Evolutionary conservation across 441 rosid species (phyloP).

Genomic region (Croton laevigatus): DNA sequence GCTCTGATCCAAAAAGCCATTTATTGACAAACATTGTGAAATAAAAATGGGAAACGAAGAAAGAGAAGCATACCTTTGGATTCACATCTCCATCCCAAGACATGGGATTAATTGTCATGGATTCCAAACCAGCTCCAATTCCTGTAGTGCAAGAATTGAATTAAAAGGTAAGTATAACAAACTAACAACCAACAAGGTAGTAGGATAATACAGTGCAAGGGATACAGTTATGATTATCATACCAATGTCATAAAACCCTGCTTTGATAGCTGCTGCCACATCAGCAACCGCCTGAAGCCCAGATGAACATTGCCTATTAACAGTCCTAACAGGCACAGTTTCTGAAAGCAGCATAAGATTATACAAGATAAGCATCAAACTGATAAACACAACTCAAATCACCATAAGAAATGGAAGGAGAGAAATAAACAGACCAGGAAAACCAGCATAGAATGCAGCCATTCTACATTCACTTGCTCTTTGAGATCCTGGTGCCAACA

Average conservation of each 20-base stretch:
- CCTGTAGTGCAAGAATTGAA: conserved; percentile 37
- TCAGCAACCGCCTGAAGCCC: conserved; percentile 99
- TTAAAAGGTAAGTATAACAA: neutral
- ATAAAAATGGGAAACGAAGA: neutral
- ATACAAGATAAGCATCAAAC: neutral
- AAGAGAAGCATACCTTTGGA: conserved; percentile 59
- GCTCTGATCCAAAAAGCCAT: neutral
- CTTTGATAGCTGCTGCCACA: conserved; percentile 97
- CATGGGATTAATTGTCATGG: conserved; percentile 87
- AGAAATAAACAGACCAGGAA: conserved; percentile 63
- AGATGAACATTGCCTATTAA: conserved; percentile 95
- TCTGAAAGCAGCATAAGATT: conserved; percentile 38
- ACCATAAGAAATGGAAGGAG: neutral
- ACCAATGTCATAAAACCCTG: conserved; percentile 98
- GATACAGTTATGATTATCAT: conserved; percentile 1
- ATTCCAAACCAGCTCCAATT: conserved; percentile 97
- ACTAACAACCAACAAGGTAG: neutral
- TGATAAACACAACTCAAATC: neutral
- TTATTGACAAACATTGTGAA: neutral
- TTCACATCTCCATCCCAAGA: conserved; percentile 79
- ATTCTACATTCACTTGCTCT: conserved; percentile 95
- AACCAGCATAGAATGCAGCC: conserved; percentile 98
- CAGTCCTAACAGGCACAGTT: conserved; percentile 87
- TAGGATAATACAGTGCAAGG: neutral
- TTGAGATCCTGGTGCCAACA: conserved; percentile 87